Percentiles rank a stretch among this genome's conserved stretches.
These are phyloP conservation scores for Mortierella sp. DNA, from an alignment of 371 early-diverging fungal species.

Conservation along the genomic window DNA sequence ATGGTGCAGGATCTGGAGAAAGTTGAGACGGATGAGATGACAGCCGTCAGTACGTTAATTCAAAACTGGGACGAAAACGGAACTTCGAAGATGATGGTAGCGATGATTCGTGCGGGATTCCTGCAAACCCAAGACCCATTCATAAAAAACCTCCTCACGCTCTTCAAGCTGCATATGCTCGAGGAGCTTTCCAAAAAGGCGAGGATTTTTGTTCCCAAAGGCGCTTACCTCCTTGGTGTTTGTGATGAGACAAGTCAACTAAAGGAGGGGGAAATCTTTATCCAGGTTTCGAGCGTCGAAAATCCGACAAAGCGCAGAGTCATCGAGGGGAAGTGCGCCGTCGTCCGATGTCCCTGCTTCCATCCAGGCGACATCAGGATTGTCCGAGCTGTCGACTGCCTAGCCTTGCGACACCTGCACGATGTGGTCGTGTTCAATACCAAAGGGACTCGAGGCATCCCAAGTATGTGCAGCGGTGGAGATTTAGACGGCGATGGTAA, in stretches of 20 bases:
- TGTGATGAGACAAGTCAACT: conserved; percentile 81
- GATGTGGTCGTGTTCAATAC: conserved; percentile 86
- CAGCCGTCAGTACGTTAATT: conserved; percentile 63
- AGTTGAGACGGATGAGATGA: conserved; percentile 59
- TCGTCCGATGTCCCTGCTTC: conserved; percentile 81
- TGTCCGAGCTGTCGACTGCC: conserved; percentile 74
- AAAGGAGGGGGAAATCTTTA: conserved; percentile 78
- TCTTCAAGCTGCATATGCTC: conserved; percentile 67
- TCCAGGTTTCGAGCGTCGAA: conserved; percentile 62
- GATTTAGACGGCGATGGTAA: conserved; percentile 91
- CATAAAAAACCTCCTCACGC: conserved; percentile 66
- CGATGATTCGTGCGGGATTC: conserved; percentile 73
- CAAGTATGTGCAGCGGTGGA: conserved; percentile 85
- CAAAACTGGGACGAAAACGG: conserved; percentile 71
- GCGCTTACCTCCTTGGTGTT: conserved; percentile 81
- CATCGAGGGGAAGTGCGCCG: conserved; percentile 63
- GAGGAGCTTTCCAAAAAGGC: conserved; percentile 78
- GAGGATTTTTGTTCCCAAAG: conserved; percentile 74
- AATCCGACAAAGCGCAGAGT: conserved; percentile 40
- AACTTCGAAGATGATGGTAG: conserved; percentile 61
- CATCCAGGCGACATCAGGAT: conserved; percentile 89
- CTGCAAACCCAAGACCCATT: conserved; percentile 67
- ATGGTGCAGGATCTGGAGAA: conserved; percentile 61
- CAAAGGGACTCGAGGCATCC: conserved; percentile 79
- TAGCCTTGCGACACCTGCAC: conserved; percentile 66